phyloP scores from a whole-genome alignment of 1,284 basidiomycete species.

The Ustilago shanxiensis region DNA sequence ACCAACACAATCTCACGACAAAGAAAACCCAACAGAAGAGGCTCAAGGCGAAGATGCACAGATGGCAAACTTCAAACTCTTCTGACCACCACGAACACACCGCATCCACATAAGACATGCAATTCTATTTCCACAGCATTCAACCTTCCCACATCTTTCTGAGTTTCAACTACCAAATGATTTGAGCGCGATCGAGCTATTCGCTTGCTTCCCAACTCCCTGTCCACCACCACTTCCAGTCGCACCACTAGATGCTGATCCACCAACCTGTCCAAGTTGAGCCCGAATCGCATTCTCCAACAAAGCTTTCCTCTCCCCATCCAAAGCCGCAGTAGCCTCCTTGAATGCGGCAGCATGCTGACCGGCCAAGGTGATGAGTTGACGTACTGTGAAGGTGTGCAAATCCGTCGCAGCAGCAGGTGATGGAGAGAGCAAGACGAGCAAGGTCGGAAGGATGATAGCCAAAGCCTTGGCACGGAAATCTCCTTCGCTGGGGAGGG shows the following conservation, averaged over 20 bases:
- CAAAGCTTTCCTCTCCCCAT: constrained; percentile 75
- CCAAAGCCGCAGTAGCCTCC: constrained; percentile 82
- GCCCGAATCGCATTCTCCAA: constrained; percentile 80
- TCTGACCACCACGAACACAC: constrained; percentile 1
- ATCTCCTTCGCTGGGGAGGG: constrained; percentile 32
- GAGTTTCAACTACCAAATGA: constrained; percentile 43
- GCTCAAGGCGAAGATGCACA: constrained; percentile 8
- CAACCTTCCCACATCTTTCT: neutral
- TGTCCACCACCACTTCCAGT: neutral
- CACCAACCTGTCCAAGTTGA: constrained; percentile 28
- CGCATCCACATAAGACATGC: neutral
- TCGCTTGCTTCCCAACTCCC: constrained; percentile 7
- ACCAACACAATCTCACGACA: neutral
- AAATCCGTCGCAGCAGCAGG: constrained; percentile 71
- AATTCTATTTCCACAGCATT: neutral
- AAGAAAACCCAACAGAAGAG: neutral
- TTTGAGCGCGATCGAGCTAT: constrained; percentile 51
- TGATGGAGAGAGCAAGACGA: constrained; percentile 76
- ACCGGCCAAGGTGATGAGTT: constrained; percentile 83
- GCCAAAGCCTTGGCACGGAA: constrained; percentile 76
- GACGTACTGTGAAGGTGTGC: constrained; percentile 78
- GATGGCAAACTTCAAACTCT: constrained; percentile 38
- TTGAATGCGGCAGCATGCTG: constrained; percentile 84
- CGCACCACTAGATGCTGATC: neutral
- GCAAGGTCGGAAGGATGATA: constrained; percentile 83